Evolutionary conservation across 1,284 basidiomycete genomes (phyloP), one percentile per base, ranked within the genome.

Genomic region (Ganoderma sinense): DNA sequence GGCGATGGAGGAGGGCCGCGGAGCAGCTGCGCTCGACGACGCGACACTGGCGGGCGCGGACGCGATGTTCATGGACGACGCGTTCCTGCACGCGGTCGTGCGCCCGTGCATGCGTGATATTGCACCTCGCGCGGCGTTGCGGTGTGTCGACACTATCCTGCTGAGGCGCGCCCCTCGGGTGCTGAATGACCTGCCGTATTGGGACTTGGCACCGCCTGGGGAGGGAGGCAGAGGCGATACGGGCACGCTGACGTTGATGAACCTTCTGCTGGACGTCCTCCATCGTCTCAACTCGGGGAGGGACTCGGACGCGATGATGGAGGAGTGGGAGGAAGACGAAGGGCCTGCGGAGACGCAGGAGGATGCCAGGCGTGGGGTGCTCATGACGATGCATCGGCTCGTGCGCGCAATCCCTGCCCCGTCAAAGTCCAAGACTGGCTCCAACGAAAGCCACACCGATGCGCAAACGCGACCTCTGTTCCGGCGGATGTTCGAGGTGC

Each of bases 1-100:
- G 14, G 53, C 26, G 53, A 56, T 33, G 53, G 53, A 56, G 53
- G 62, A 16, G 29, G 62, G 29, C 26, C 63, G 62, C 3, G 33
- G 55, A 13, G 69, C 68, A 6, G 67, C 65, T 4, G 65, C 65
- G 23, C 65, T 73, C n/a, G 71, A 73, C 65, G 61, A 65, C 51
- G 62, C 69, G 51, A 71, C 68, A 48, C 65, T 74, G 5, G 71
- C 69, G 18, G 70, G 64, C 18, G 73, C 73, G n/a, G 73, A 74
- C 63, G 70, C 67, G 55, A 69, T 66, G 43, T 73, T 74, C 56
- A 71, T 74, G 70, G 73, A 74, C 62, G 71, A 74, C 41, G 58
- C 69, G 29, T 74, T 74, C 62, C 62, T 74, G 41, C 66, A 65
- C 23, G 63, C 51, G 0, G 66, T 73, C 53, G 70, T 74, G 36